Evolutionary conservation across 768 basidiomycete genomes (phyloP).

Genomic region (Tephrocybe sp.): DNA sequence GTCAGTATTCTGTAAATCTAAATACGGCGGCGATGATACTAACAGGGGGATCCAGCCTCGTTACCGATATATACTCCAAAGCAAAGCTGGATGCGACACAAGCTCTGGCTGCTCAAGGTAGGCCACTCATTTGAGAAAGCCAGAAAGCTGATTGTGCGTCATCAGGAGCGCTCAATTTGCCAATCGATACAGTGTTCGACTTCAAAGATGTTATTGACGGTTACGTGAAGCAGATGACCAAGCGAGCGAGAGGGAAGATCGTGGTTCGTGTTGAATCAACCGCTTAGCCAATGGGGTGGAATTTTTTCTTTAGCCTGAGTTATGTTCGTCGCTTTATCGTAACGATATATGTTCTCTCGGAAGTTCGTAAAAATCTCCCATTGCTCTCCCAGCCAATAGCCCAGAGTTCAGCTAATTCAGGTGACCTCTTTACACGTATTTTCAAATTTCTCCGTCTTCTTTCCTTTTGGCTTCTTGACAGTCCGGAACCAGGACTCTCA

Average conservation of each 20-base stretch:
- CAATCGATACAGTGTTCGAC: conserved; percentile 46
- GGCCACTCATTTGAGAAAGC: neutral
- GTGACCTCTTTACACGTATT: too few relatives aligned
- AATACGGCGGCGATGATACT: neutral
- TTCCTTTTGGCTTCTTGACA: too few relatives aligned
- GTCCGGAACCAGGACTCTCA: too few relatives aligned
- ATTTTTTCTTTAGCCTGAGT: neutral
- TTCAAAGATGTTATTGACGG: conserved; percentile 44
- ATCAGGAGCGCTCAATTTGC: conserved; percentile 40
- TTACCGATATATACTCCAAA: conserved; percentile 4
- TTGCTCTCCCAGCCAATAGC: too few relatives aligned
- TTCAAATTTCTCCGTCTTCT: too few relatives aligned
- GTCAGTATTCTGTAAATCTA: neutral
- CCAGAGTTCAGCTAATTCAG: too few relatives aligned
- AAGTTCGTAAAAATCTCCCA: too few relatives aligned
- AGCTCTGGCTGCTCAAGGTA: conserved; percentile 9
- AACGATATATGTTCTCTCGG: too few relatives aligned
- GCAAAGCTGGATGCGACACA: conserved; percentile 6
- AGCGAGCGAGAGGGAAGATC: conserved; percentile 53
- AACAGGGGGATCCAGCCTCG: conserved; percentile 3
- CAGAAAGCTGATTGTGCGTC: neutral
- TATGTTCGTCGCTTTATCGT: neutral
- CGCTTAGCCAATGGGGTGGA: neutral
- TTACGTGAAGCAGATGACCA: conserved; percentile 49
- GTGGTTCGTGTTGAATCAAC: conserved; percentile 39